Evolutionary conservation across 805 yeast species (phyloP).

Genomic region (Candida sphagnicola): DNA sequence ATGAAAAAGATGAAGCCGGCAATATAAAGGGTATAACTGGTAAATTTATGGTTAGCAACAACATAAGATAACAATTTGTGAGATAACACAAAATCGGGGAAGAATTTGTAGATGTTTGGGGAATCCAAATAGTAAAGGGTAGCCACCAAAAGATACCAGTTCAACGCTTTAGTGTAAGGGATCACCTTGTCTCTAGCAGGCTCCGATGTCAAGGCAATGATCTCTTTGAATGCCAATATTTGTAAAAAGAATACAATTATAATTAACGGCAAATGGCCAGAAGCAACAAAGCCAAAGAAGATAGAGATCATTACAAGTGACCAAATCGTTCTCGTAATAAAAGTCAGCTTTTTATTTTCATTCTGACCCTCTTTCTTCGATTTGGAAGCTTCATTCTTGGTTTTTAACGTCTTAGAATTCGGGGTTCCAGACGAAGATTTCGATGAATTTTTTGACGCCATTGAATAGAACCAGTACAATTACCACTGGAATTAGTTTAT

Average conservation of each 20-base stretch:
- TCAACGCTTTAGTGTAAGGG: slow-evolving; percentile 77
- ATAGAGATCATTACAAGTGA: slow-evolving; percentile 83
- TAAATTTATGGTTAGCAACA: slow-evolving; percentile 75
- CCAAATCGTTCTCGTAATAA: slow-evolving; percentile 87
- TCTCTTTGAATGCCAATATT: slow-evolving; percentile 83
- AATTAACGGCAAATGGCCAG: slow-evolving; percentile 85
- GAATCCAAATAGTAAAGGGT: slow-evolving; percentile 89
- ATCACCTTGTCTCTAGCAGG: slow-evolving; percentile 81
- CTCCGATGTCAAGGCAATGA: slow-evolving; percentile 78
- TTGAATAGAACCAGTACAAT: background rate
- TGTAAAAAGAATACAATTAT: slow-evolving; percentile 69
- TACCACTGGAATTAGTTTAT: background rate
- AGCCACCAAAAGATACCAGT: slow-evolving; percentile 90
- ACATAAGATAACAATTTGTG: slow-evolving; percentile 53
- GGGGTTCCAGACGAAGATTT: background rate
- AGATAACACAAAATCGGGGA: slow-evolving; percentile 49
- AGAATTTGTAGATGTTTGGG: slow-evolving; percentile 68
- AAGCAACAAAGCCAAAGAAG: slow-evolving; percentile 64
- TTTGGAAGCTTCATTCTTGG: slow-evolving; percentile 2
- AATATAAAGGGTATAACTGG: slow-evolving; percentile 79
- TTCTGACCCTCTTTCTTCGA: slow-evolving; percentile 29
- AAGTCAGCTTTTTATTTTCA: slow-evolving; percentile 75
- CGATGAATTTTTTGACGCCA: background rate
- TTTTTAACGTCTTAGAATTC: background rate
- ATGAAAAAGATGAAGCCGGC: slow-evolving; percentile 90